Conservation (phyloP, 306 rosid species). For the Malus asiatica region DNA sequence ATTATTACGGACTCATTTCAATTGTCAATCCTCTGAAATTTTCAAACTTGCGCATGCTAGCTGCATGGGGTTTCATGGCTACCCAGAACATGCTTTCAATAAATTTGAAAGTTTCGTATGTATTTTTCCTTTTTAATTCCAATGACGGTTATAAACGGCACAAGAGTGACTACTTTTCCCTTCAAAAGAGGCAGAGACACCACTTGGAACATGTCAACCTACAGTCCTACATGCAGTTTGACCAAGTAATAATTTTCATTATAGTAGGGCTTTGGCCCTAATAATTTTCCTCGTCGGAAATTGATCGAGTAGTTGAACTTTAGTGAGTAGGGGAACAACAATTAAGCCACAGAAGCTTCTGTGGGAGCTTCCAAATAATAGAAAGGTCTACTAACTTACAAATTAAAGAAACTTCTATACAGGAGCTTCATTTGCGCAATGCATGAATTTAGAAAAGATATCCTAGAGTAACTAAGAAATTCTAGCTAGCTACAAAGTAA, state of each 20-base stretch:
- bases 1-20: background rate
- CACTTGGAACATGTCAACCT: background rate
- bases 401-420: background rate
- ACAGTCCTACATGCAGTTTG: background rate
- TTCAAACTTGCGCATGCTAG: background rate
- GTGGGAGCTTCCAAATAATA: background rate
- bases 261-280: background rate
- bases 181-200: background rate
- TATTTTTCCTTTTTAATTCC: background rate
- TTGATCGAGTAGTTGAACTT: background rate
- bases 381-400: background rate
- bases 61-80: background rate
- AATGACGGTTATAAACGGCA: background rate
- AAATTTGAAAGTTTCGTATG: background rate
- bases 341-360: background rate
- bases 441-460: background rate
- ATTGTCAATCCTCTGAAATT: background rate
- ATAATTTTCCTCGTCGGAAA: background rate
- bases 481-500: background rate
- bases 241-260: background rate
- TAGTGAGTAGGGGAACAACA: background rate
- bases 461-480: background rate
- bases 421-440: background rate
- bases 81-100: background rate
- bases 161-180: background rate